Conservation (phyloP, 345 rosid species). For the Eucalyptus paniculata region DNA sequence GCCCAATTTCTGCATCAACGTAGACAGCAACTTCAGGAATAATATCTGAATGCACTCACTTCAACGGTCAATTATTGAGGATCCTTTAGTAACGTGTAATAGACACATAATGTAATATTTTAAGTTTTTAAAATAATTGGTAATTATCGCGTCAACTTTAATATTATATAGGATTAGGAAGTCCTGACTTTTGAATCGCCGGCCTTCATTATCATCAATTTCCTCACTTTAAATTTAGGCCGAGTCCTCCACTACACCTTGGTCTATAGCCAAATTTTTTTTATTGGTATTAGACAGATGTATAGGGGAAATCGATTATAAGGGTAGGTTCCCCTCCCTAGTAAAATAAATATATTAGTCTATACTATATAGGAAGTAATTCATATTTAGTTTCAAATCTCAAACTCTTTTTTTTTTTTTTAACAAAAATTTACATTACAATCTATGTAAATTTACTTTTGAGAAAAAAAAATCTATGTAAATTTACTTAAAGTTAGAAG, state of each 20-base stretch:
- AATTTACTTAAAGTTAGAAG: not conserved
- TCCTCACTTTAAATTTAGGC: not conserved
- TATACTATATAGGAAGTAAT: not conserved
- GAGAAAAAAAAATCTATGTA: not conserved
- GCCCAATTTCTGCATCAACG: not conserved
- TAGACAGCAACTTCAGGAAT: not conserved
- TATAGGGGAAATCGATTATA: not conserved
- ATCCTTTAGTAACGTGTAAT: not conserved
- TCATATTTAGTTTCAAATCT: not conserved
- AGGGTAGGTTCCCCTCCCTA: not conserved
- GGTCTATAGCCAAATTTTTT: not conserved
- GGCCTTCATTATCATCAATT: not conserved
- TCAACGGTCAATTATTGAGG: not conserved
- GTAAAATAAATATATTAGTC: not conserved
- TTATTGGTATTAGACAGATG: not conserved
- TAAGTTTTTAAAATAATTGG: not conserved
- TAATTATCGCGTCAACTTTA: not conserved
- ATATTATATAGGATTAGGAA: not conserved
- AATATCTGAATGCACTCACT: not conserved
- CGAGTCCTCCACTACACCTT: not conserved
- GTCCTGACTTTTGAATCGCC: not conserved
- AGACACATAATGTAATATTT: not conserved
- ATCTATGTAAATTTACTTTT: not conserved
- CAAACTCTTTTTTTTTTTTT: not conserved
- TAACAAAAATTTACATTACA: not conserved